Evolutionary conservation across 225 moss, liverwort and hornwort genomes (phyloP).

Genomic region (Lunularia cruciata): DNA sequence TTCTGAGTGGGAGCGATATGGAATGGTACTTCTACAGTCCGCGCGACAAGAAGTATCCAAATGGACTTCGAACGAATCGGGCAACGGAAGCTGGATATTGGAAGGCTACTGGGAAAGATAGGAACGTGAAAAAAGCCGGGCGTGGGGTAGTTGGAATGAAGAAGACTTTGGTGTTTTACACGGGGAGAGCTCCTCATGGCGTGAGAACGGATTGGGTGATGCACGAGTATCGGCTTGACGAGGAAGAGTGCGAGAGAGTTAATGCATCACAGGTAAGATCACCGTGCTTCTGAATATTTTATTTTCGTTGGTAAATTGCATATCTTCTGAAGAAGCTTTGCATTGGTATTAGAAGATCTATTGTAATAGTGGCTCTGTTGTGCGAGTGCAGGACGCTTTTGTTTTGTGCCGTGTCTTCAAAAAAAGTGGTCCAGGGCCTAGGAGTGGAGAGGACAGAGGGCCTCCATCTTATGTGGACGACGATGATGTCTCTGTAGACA

Average conservation of each 20-base stretch:
- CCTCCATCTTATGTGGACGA: slow-evolving; percentile 40
- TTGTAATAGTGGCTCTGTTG: not conserved
- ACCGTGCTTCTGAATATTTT: not conserved
- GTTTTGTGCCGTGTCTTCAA: slow-evolving; percentile 84
- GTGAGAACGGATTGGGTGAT: slow-evolving; percentile 82
- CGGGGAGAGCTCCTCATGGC: slow-evolving; percentile 69
- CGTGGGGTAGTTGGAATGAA: slow-evolving; percentile 60
- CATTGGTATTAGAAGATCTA: not conserved
- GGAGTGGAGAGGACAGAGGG: slow-evolving; percentile 61
- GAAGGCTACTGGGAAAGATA: slow-evolving; percentile 96
- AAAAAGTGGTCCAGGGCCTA: slow-evolving; percentile 83
- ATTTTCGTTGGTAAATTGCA: not conserved
- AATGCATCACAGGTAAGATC: slow-evolving; percentile 35
- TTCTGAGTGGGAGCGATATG: slow-evolving; percentile 48
- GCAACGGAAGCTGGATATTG: slow-evolving; percentile 81
- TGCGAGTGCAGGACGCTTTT: slow-evolving; percentile 52
- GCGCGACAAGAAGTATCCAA: slow-evolving; percentile 81
- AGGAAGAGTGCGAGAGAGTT: slow-evolving; percentile 58
- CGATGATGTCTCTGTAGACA: slow-evolving; percentile 11
- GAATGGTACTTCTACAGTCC: slow-evolving; percentile 95
- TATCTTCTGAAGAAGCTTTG: no score
- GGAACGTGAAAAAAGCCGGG: slow-evolving; percentile 48
- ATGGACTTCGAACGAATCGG: slow-evolving; percentile 76
- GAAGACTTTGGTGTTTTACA: slow-evolving; percentile 82
- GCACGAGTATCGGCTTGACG: slow-evolving; percentile 88